Evolutionary conservation across 2,329 filamentous ascomycete genomes (phyloP), one percentile per base, ranked within the genome.

Genomic region (Aspergillus pseudoterreus): DNA sequence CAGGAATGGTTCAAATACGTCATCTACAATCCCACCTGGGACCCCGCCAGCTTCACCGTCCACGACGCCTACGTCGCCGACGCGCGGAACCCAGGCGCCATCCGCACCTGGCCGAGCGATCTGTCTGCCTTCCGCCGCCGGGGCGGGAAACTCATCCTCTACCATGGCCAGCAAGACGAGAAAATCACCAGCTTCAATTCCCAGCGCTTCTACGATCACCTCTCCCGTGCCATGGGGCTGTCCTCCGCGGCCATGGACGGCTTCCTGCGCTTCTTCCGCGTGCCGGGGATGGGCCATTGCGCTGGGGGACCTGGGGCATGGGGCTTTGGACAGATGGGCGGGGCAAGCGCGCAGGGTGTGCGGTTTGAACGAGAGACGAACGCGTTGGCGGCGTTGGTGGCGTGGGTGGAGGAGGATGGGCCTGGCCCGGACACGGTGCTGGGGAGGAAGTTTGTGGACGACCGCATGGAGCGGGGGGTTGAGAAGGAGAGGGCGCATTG

Each of bases 51-150:
- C 6, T 54, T 53, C 35, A 50, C 12, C 44, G 8, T 52, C 9
- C 43, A 58, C 10, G 57, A 59, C 36, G 49, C 48, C 8, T 24
- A 33, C 2, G 24, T 49, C 10, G 53, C 55, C 10, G 21, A 52
- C 14, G 38, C 19, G 53, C 59, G 49, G 52, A 8, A 76, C 74
- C n/a, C 64, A 61, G 48, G 63, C 66, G 21, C 75, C 2, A 51
- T 57, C 33, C 39, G 36, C 11, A 56, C 53, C 2, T 59, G 48
- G 45, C 43, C 53, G 10, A 41, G 69, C 52, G 72, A 78, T 53
- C 62, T 81, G 5, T 68, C 68, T 0, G 62, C 62, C 0, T 80
- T 75, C 63, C 61, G 71, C 68, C 8, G 61, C 69, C 36, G 63
- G 64, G 61, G 63, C 12, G 64, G 67, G n/a, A 72, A 71, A 52